Evolutionary conservation across 169 alveolate species (phyloP), one percentile per base, ranked within the genome.

Genomic region (Eimeria maxima): DNA sequence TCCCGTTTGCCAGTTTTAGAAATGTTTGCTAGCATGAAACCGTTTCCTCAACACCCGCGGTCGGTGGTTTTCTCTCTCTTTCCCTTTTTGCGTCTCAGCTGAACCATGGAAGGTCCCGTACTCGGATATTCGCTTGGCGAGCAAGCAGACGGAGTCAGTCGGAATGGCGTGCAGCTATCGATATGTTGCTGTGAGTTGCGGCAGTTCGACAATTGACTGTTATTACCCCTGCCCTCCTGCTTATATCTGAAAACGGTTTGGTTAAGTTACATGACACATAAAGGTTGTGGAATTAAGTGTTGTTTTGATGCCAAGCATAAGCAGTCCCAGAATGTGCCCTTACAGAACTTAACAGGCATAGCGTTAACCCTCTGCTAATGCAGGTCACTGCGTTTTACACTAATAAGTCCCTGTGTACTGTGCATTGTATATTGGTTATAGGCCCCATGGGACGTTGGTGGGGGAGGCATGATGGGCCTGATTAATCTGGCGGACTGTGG

Each of bases 381-480:
- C 81, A 33, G 76, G 76, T 42, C 4, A 24, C 47, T 18, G 8
- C 80, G 29, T 29, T 27, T 27, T 29, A 5, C 80, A 27, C 80
- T 47, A 27, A 16, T 13, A 73, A 14, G 4, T n/a, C 3, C 67
- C 67, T 29, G 16, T 65, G 20, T 67, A 20, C 53, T 42, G 60
- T 50, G 90, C 44, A 50, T 14, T 7, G 16, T 29, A 20, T 38
- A 11, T 73, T 73, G 27, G 83, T 44, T 8, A 5, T 67, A 95
- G 96, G 97, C 97, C 29, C 97, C 97, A 8, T 95, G 97, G 97
- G 97, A 95, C 44, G 95, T 88, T 53, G 97, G 97, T n/a, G 97
- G 97, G 38, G 97, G 97, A 3, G 97, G 97, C 73, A 84, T 95
- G 83, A 57, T 95, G 95, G 97, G 97, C 42, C 65, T 95, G 42